These are phyloP conservation scores for Cryptococcus deneoformans DNA, from an alignment of 1,284 basidiomycete species.

Conservation along the genomic window DNA sequence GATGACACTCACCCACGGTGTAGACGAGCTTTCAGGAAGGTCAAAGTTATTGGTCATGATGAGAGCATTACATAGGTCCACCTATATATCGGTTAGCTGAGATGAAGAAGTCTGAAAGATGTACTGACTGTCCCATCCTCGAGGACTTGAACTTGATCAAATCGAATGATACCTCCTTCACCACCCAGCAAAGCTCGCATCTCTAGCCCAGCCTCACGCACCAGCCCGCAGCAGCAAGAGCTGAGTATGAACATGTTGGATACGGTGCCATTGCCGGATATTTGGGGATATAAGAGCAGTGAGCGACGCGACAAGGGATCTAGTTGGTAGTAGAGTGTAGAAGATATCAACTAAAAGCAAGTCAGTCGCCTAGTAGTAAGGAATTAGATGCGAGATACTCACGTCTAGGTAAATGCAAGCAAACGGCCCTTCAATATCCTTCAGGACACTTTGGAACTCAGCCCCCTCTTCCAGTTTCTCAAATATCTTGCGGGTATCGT, in stretches of 20 bases:
- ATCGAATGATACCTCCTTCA: slow-evolving; percentile 25
- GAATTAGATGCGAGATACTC: slow-evolving; percentile 15
- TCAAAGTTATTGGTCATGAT: neutral
- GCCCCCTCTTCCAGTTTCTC: slow-evolving; percentile 53
- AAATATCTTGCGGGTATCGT: slow-evolving; percentile 74
- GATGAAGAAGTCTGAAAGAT: neutral
- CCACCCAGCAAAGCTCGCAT: slow-evolving; percentile 39
- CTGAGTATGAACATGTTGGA: slow-evolving; percentile 24
- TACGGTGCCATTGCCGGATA: neutral
- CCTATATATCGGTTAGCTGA: neutral
- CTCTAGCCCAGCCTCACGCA: slow-evolving; percentile 12
- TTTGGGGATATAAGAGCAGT: slow-evolving; percentile 57
- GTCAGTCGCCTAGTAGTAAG: too few species aligned
- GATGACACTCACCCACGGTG: slow-evolving; percentile 4
- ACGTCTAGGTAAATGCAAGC: slow-evolving; percentile 79
- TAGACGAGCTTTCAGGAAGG: slow-evolving; percentile 5
- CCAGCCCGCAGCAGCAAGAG: slow-evolving; percentile 24
- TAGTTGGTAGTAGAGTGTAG: slow-evolving; percentile 69
- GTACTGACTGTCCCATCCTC: neutral
- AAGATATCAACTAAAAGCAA: slow-evolving; percentile 47
- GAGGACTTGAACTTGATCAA: slow-evolving; percentile 12
- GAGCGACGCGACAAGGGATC: slow-evolving; percentile 92
- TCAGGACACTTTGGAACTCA: slow-evolving; percentile 57
- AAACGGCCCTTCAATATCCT: slow-evolving; percentile 75
- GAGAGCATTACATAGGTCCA: slow-evolving; percentile 13